Evolutionary conservation across 2,329 filamentous ascomycete genomes (phyloP).

Genomic region (Aspergillus texensis): DNA sequence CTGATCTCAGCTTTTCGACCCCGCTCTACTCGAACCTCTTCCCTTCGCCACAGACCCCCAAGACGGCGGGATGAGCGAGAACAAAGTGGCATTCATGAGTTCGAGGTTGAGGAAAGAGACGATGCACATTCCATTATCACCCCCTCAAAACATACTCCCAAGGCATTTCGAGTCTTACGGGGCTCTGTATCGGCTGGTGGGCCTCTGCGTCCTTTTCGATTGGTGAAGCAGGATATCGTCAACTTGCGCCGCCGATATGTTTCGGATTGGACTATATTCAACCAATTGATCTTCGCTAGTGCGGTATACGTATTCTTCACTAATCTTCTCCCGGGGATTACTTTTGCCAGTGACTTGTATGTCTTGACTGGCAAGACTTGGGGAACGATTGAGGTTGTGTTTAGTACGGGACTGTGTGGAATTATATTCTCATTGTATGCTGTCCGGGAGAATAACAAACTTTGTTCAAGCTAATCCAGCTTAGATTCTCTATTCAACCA

Average conservation of each 20-base stretch:
- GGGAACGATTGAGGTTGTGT: constrained; percentile 69
- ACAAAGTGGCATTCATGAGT: constrained; percentile 11
- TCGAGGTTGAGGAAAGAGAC: constrained; percentile 19
- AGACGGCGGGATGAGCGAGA: constrained; percentile 18
- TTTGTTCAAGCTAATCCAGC: neutral
- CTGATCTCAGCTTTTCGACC: constrained; percentile 39
- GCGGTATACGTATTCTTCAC: constrained; percentile 69
- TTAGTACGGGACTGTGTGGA: constrained; percentile 66
- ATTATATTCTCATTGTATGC: constrained; percentile 62
- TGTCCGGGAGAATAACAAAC: neutral
- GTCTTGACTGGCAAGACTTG: constrained; percentile 64
- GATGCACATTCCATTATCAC: constrained; percentile 42
- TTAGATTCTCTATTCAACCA: constrained; percentile 61
- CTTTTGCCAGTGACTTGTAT: constrained; percentile 67
- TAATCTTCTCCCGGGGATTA: constrained; percentile 67
- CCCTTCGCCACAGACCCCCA: constrained; percentile 28
- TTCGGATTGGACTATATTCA: constrained; percentile 63
- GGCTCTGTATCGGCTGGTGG: constrained; percentile 42
- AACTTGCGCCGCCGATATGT: constrained; percentile 53
- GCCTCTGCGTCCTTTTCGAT: constrained; percentile 55
- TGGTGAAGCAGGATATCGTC: constrained; percentile 53
- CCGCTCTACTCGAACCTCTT: constrained; percentile 31
- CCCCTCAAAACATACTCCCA: constrained; percentile 41
- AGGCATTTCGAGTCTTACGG: constrained; percentile 30
- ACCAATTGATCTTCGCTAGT: constrained; percentile 65